Conservation (phyloP, 768 basidiomycete species). For the Lenzites betulinus region DNA sequence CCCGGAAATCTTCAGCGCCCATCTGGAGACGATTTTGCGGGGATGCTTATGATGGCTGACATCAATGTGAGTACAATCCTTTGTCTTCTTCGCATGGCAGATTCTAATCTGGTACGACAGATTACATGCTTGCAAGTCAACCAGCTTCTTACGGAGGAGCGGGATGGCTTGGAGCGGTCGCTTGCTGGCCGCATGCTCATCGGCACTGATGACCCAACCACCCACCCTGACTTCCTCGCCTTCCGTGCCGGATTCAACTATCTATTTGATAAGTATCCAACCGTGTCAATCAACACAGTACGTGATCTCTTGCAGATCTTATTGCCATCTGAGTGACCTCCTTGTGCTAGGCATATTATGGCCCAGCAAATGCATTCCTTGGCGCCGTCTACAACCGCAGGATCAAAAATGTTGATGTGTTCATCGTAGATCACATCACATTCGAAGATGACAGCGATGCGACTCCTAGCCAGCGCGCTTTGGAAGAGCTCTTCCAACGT, state of each 20-base stretch:
- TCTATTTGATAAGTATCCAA: neutral
- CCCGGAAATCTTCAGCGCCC: neutral
- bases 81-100: neutral
- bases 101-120: neutral
- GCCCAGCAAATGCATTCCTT: neutral
- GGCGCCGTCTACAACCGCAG: neutral
- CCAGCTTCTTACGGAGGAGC: neutral
- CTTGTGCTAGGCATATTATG: neutral
- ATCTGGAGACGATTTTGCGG: neutral
- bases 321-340: neutral
- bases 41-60: neutral
- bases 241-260: neutral
- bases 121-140: neutral
- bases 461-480: neutral
- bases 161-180: neutral
- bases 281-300: neutral
- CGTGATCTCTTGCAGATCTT: neutral
- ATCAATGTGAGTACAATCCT: neutral
- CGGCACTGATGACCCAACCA: neutral
- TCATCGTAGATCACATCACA: neutral
- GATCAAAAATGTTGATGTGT: neutral
- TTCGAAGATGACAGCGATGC: neutral
- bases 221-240: neutral
- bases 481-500: neutral
- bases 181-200: neutral